Evolutionary conservation across 805 yeast species (phyloP), one percentile per base, ranked within the genome.

Genomic region (Starmerella geochares): DNA sequence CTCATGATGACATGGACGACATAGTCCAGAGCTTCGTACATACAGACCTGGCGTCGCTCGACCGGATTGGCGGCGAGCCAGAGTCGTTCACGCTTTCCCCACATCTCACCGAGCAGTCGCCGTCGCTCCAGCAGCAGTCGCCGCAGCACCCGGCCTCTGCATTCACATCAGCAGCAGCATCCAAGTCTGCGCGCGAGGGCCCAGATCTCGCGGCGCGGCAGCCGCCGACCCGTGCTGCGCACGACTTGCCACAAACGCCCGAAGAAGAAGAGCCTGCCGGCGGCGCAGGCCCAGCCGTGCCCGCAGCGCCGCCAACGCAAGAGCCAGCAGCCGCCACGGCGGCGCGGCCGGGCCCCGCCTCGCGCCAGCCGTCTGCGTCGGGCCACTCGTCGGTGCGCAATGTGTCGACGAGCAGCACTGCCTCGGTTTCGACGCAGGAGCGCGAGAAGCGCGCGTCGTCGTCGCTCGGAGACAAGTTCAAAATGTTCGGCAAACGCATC

Each of bases 11-110:
- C 40, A 59, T 64, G 21, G 64, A 62, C 37, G 60, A 60, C 47
- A 60, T 63, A 36, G 65, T 64, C 23, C 60, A 60, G 50, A 56
- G 59, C 46, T 64, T 64, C 42, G 64, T 62, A 24, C 57, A 55
- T 33, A 52, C 57, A 16, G 67, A 64, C 51, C 58, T 64, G 35
- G 52, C 65, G 11, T 51, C 62, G n/a, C 61, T 64, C 31, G 67
- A 64, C 53, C 51, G 55, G 17, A 55, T 59, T 41, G 67, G 65
- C 13, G 55, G 55, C 39, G 54, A 54, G 35, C 39, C 58, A 16
- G 54, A 48, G 24, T 37, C 57, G 11, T 55, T 53, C 47, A 49
- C 52, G 40, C 54, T 61, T 27, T 58, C 56, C 38, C 54, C 60
- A 3, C 55, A 58, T 25, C 47, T 54, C 20, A 50, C 51, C n/a